A percentile compares a stretch with the other conserved stretches of the same genome.
Conservation (phyloP, 1,284 basidiomycete genomes). For the Leccinum angustisporum region DNA sequence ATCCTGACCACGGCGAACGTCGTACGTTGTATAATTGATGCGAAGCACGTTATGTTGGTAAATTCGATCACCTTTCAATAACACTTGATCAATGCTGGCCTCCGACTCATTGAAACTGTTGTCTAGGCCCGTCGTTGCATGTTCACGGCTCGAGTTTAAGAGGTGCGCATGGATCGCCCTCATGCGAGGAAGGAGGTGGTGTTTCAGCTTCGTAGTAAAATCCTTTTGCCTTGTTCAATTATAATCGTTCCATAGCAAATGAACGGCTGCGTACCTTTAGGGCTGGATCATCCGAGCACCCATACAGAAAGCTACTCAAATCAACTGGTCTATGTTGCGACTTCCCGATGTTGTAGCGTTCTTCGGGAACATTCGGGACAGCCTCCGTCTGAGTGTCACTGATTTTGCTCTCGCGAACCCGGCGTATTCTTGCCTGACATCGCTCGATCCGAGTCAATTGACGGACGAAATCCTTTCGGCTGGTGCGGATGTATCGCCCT, state of each 20-base stretch:
- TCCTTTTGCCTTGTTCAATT: background rate
- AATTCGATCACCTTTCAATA: background rate
- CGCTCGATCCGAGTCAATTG: too few species aligned
- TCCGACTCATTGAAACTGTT: background rate
- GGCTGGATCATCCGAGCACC: background rate
- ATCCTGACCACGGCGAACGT: background rate
- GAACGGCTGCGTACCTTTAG: background rate
- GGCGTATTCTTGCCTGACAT: too few species aligned
- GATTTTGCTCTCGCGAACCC: too few species aligned
- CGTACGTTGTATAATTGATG: background rate
- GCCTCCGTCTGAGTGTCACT: background rate
- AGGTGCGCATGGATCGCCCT: background rate
- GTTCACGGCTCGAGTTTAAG: background rate
- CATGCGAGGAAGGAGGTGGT: background rate
- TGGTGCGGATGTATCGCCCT: too few species aligned
- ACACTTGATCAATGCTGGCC: background rate
- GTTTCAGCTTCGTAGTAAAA: background rate
- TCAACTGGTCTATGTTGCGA: background rate
- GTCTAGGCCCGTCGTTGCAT: background rate
- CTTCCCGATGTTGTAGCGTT: background rate
- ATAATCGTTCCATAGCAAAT: background rate
- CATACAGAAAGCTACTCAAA: background rate
- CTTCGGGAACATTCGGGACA: too few species aligned
- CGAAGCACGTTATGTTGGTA: background rate
- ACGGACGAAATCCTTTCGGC: too few species aligned